phyloP scores from a whole-genome alignment of 352 stramenopile species.

The Pythium chondricola region DNA sequence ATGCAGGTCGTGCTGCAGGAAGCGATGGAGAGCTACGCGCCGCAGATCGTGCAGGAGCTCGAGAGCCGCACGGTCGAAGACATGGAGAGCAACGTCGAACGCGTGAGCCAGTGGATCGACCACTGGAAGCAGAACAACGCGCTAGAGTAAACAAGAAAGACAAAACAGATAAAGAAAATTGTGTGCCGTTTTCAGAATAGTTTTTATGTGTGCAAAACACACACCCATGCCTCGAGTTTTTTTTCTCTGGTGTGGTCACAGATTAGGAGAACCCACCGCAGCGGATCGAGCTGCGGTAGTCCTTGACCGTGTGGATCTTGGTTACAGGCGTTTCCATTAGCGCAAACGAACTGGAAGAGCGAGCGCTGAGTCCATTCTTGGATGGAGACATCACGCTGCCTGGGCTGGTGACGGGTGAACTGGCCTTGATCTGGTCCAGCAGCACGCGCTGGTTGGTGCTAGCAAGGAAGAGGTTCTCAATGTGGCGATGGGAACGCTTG shows the following conservation, averaged over 20 bases:
- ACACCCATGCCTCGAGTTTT: too few species aligned
- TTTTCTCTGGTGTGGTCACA: too few species aligned
- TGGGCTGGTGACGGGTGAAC: not conserved
- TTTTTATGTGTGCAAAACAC: too few species aligned
- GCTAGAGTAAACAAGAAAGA: conserved; percentile 14
- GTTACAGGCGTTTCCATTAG: not conserved
- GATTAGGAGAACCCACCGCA: conserved; percentile 21
- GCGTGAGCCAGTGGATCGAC: conserved; percentile 89
- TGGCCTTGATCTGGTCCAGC: conserved; percentile 50
- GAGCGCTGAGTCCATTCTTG: not conserved
- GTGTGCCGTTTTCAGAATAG: too few species aligned
- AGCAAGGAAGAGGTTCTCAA: conserved; percentile 44
- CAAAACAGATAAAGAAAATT: not conserved
- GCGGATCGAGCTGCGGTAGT: conserved; percentile 15
- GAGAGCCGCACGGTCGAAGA: conserved; percentile 93
- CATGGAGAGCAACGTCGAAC: conserved; percentile 93
- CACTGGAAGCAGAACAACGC: conserved; percentile 85
- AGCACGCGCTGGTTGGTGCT: conserved; percentile 39
- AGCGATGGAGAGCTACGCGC: conserved; percentile 90
- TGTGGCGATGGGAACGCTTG: conserved; percentile 14
- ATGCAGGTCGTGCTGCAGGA: conserved; percentile 98
- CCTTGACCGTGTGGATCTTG: conserved; percentile 12
- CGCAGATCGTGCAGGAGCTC: conserved; percentile 95
- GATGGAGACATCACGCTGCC: not conserved
- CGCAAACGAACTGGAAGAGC: conserved; percentile 4